Conservation (phyloP, 176 grass and related monocot species). For the Aegilops sharonensis region DNA sequence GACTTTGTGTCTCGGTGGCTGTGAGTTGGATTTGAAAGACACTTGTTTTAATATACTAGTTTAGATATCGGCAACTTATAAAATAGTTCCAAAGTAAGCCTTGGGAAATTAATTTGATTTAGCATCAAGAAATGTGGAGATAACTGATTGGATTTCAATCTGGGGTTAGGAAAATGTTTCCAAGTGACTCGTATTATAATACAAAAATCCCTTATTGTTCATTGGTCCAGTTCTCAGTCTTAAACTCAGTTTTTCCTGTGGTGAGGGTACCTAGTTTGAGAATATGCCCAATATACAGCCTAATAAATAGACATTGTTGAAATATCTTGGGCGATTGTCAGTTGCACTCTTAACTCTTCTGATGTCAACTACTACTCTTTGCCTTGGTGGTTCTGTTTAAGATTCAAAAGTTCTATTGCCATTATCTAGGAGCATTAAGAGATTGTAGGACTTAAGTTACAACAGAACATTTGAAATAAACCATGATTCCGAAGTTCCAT, state of each 20-base stretch:
- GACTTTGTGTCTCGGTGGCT: neutral
- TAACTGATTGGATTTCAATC: neutral
- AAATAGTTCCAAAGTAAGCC: neutral
- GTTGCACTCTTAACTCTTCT: neutral
- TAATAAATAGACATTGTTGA: neutral
- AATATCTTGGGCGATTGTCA: neutral
- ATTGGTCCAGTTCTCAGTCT: neutral
- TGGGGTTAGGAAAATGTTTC: neutral
- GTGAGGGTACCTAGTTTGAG: neutral
- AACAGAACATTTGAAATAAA: neutral
- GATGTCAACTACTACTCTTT: neutral
- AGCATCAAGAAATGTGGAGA: neutral
- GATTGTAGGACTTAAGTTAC: neutral
- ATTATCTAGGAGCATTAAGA: neutral
- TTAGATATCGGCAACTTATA: neutral
- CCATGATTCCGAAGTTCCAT: neutral
- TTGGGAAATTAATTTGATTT: neutral
- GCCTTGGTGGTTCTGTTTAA: neutral
- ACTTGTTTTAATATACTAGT: slow-evolving; percentile 7
- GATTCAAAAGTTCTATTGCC: neutral
- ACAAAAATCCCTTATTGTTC: neutral
- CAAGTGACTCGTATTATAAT: neutral
- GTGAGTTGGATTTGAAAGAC: neutral
- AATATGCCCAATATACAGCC: neutral
- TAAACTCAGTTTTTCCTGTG: neutral